Base-by-base conservation (phyloP, 78 protist species). In the Dictyostelium purpureum region DNA sequence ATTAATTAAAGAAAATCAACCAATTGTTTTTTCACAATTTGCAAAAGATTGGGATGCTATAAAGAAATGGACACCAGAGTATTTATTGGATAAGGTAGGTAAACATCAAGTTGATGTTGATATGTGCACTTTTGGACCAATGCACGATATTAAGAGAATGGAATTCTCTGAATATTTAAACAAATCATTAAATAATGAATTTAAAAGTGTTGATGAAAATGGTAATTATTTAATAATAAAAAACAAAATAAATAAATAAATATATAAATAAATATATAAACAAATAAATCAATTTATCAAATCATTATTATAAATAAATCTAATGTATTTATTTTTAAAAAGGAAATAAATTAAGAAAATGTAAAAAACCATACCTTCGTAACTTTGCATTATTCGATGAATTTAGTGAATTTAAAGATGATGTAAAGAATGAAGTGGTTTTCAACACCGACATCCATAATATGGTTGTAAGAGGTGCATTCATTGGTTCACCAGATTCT, bases 71-170 rank as follows among this genome's bases (percentile, higher is more conserved):
- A 73, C 75, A 37, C 45, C 66, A 26, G 79, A 70, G 0, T 83
- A 33, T 21, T 47, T 83, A 19, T 18, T 73, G 5, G 28, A 31
- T 18, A 4, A 21, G 2, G n/a, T 83, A 43, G 91, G 91, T 83
- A 18, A 67, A 16, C 69, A 33, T 59, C 1, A 40, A 4, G 91
- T 83, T 6, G 75, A 83, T 70, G 81, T 83, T 28, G 31, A 70
- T 45, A 83, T 83, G 91, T 83, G 91, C n/a, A 73, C 79, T 0
- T 83, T 83, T 83, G 91, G 91, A 21, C 3, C n/a, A 31, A 73
- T 83, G 79, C 57, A 74, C 18, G 91, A 83, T 56, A 83, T 83
- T 45, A 10, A 9, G 0, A 28, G 9, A 31, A 70, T 83, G 79
- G 14, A 59, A 38, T 83, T 83, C 42, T 52, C 91, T 26, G 76